Evolutionary conservation across 371 early-diverging fungal species (phyloP).

Genomic region (Syncephalastrum monosporum): DNA sequence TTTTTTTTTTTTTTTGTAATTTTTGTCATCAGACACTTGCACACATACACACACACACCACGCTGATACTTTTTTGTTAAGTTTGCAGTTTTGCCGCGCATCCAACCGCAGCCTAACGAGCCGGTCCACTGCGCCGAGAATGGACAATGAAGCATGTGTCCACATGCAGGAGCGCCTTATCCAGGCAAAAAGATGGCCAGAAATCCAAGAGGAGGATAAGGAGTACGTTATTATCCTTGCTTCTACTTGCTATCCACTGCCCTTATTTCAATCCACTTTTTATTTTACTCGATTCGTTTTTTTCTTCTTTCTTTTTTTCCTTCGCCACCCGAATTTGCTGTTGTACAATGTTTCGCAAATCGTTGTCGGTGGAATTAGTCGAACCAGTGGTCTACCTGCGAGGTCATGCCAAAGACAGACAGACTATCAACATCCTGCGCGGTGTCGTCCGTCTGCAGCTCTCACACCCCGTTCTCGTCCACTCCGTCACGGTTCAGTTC

Average conservation of each 20-base stretch:
- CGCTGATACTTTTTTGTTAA: no score
- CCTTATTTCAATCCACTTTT: not conserved
- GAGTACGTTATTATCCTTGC: not conserved
- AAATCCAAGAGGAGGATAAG: not conserved
- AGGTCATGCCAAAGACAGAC: slow-evolving; percentile 33
- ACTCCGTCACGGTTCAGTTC: slow-evolving; percentile 34
- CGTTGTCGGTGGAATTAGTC: slow-evolving; percentile 37
- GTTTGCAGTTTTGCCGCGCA: no score
- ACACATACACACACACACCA: not conserved
- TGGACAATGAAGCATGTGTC: no score
- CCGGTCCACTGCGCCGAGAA: no score
- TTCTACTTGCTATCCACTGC: no score
- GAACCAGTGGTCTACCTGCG: slow-evolving; percentile 40
- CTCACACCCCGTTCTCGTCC: slow-evolving; percentile 21
- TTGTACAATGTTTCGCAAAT: slow-evolving; percentile 32
- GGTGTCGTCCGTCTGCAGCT: slow-evolving; percentile 30
- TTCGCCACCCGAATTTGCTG: not conserved
- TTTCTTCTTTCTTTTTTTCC: slow-evolving; percentile 15
- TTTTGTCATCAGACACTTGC: no score
- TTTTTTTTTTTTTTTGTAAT: no score
- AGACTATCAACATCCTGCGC: slow-evolving; percentile 34
- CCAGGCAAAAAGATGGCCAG: not conserved
- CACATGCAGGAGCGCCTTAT: slow-evolving; percentile 13
- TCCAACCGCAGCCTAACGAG: no score
- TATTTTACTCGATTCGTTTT: slow-evolving; percentile 7